Evolutionary conservation across 2,329 filamentous ascomycete genomes (phyloP), one percentile per base, ranked within the genome.

Genomic region (Dactylellina parvicollis): DNA sequence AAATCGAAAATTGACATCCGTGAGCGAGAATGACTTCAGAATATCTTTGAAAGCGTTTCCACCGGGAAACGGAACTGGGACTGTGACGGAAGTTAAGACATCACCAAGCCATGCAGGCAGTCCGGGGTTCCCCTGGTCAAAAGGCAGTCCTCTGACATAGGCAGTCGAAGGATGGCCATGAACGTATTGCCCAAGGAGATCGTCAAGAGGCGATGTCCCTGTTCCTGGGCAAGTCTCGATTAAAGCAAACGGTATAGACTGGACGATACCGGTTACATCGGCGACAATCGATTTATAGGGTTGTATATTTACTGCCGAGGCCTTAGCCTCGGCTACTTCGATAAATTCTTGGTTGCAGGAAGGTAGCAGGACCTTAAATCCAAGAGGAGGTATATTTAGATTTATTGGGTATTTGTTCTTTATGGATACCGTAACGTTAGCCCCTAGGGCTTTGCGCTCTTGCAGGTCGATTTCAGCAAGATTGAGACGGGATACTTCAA

Each of bases 11-110:
- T 96, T 88, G 40, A 96, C 92, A 79, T 97, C 87, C 1, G 88
- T 87, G 76, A 98, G 83, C 20, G 92, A 90, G 79, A 98, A 97
- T 77, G 95, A 94, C 76, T 89, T 90, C 79, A 99, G 90, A 14
- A 96, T 82, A 75, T 90, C 88, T 76, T 92, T 92, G 77, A 97
- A 89, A 0, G 89, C 89, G 69, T 89, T 87, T 3, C 69, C 69
- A 3, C 92, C 92, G 0, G 92, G 91, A 75, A 98, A 90, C 4
- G 92, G 90, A 4, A 98, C 83, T 2, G 93, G 92, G 0, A 98
- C 85, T 0, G 89, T 93, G 57, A 98, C 86, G 76, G 90, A 92
- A 47, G 89, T 88, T 36, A 98, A 83, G 20, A 99, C 85, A 56
- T 93, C 88, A 12, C 86, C 86, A 50, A 97, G 86, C 95, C 95